Percentiles rank a stretch among this genome's conserved stretches.
Evolutionary conservation across 495 filamentous ascomycete species (phyloP).

Genomic region (Penicillium tannophilum): DNA sequence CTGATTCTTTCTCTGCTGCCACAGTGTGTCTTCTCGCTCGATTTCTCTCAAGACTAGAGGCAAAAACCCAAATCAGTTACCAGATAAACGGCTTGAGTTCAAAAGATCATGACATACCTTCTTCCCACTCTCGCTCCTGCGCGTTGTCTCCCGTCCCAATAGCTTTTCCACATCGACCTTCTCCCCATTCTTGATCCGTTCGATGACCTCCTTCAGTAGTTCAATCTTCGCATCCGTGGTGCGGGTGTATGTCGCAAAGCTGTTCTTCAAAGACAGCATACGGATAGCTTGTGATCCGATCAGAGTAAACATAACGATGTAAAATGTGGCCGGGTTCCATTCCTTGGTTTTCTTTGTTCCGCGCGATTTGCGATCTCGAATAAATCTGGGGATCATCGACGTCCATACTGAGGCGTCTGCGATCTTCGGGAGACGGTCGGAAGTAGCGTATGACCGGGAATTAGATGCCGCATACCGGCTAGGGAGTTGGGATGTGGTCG

Average conservation of each 20-base stretch:
- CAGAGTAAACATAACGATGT: constrained; percentile 85
- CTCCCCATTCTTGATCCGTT: constrained; percentile 79
- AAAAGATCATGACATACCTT: constrained; percentile 54
- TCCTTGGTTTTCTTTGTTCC: constrained; percentile 58
- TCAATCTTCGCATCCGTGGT: constrained; percentile 77
- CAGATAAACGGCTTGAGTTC: background rate
- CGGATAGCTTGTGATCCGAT: constrained; percentile 95
- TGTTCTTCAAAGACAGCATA: constrained; percentile 77
- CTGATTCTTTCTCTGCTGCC: constrained; percentile 44
- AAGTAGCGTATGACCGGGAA: constrained; percentile 33
- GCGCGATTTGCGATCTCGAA: constrained; percentile 39
- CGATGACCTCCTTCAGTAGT: constrained; percentile 78
- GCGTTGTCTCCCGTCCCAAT: constrained; percentile 77
- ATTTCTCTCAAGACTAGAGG: constrained; percentile 73
- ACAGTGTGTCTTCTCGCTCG: constrained; percentile 71
- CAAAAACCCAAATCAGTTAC: constrained; percentile 13
- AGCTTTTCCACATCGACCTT: constrained; percentile 85
- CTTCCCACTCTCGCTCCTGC: constrained; percentile 85
- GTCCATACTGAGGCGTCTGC: constrained; percentile 70
- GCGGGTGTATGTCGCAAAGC: constrained; percentile 69
- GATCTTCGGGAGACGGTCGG: constrained; percentile 56
- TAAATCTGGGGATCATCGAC: constrained; percentile 59
- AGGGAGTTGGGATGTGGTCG: constrained; percentile 5
- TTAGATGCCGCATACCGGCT: constrained; percentile 13
- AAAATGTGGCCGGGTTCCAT: constrained; percentile 94